Conservation (phyloP, 2,329 filamentous ascomycete species). For the Graphilbum fragrans region DNA sequence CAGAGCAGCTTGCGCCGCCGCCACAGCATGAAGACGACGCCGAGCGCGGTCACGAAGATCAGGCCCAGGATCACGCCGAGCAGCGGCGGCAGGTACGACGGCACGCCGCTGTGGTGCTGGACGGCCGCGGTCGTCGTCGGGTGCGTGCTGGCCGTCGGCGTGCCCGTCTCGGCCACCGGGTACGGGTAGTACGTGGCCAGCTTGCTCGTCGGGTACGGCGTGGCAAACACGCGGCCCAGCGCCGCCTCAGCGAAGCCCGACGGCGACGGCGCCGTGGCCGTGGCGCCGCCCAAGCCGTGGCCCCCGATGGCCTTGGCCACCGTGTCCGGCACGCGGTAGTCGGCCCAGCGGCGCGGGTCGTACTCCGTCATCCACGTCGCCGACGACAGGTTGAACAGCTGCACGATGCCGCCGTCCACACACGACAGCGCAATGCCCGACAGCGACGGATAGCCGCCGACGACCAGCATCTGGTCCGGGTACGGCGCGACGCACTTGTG, state of each 20-base stretch:
- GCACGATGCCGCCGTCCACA: slow-evolving; percentile 38
- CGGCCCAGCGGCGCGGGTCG: slow-evolving; percentile 45
- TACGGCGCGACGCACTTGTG: slow-evolving; percentile 67
- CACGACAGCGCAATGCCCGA: slow-evolving; percentile 23
- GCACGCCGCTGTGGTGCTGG: slow-evolving; percentile 1
- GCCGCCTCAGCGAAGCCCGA: slow-evolving; percentile 36
- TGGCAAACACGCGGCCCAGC: slow-evolving; percentile 41
- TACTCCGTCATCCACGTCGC: slow-evolving; percentile 60
- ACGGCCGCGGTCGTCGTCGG: slow-evolving; percentile 12
- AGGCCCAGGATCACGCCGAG: slow-evolving; percentile 49
- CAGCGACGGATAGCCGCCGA: slow-evolving; percentile 50
- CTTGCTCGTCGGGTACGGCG: slow-evolving; percentile 41
- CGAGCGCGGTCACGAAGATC: slow-evolving; percentile 38
- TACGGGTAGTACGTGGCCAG: slow-evolving; percentile 53
- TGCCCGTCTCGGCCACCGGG: slow-evolving; percentile 16
- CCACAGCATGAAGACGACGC: slow-evolving; percentile 40
- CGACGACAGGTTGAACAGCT: slow-evolving; percentile 62
- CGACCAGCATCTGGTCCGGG: slow-evolving; percentile 67
- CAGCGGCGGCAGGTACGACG: slow-evolving; percentile 38
- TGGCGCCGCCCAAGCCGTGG: slow-evolving; percentile 53
- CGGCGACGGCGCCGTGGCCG: slow-evolving; percentile 49
- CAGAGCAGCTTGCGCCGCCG: slow-evolving; percentile 32
- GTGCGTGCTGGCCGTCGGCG: slow-evolving; percentile 9
- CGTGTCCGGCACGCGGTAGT: slow-evolving; percentile 58
- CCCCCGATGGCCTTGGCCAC: slow-evolving; percentile 60